Conservation (phyloP, 768 basidiomycete genomes). For the Clitopilus passeckerianus region DNA sequence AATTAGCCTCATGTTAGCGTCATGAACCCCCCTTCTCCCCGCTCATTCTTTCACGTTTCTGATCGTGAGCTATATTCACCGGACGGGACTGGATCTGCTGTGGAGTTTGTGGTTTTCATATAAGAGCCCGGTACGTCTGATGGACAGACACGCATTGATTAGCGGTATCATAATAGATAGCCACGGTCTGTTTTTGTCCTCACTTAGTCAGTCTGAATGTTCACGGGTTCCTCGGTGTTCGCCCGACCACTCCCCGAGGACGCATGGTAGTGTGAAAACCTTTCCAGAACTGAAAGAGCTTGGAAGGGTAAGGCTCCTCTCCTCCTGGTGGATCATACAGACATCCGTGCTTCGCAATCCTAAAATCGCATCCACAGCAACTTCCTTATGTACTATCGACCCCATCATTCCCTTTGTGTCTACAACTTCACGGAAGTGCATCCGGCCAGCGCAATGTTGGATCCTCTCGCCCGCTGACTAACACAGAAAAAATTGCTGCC, state of each 20-base stretch:
- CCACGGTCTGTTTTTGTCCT: slow-evolving; percentile 4
- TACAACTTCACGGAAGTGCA: no score
- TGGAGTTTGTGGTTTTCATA: neutral
- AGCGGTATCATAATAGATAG: neutral
- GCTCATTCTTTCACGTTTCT: neutral
- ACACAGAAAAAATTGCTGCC: no score
- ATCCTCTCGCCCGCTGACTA: no score
- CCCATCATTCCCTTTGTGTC: no score
- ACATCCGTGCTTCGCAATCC: no score
- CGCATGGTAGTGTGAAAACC: neutral
- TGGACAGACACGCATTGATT: neutral
- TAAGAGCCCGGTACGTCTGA: neutral
- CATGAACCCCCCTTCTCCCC: neutral
- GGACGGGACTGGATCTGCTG: neutral
- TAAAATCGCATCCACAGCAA: no score
- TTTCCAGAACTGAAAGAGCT: no score
- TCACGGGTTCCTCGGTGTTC: slow-evolving; percentile 17
- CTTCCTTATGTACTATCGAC: no score
- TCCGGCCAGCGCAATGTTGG: no score
- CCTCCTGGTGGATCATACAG: no score
- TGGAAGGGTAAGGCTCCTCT: no score
- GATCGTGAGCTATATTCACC: neutral
- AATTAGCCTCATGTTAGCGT: neutral
- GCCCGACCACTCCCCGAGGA: neutral
- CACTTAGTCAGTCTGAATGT: neutral